Percentiles rank a stretch among this genome's conserved stretches.
These are phyloP conservation scores for Nepenthes gracilis DNA, from an alignment of 148 eudicot species.

Conservation along the genomic window DNA sequence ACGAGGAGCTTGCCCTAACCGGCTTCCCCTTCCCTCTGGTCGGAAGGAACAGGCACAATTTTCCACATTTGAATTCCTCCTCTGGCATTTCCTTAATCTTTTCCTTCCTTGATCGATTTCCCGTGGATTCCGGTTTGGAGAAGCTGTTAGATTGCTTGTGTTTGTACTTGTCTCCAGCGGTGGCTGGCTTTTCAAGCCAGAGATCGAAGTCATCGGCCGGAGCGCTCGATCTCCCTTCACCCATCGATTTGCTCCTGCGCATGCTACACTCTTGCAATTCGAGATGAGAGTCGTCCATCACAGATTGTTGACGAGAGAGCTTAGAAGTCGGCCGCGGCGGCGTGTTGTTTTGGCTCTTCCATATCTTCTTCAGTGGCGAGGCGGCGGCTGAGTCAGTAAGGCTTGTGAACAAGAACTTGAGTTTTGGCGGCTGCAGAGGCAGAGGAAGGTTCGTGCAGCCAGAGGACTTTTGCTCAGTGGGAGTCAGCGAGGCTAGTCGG, in stretches of 20 bases:
- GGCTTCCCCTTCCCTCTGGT: conserved; percentile 55
- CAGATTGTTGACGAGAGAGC: conserved; percentile 28
- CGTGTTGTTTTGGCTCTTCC: conserved; percentile 10
- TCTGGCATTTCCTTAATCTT: conserved; percentile 13
- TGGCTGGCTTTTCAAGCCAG: conserved; percentile 21
- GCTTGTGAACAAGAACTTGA: conserved; percentile 47
- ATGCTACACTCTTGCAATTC: conserved; percentile 32
- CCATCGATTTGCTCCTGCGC: conserved; percentile 49
- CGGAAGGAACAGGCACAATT: conserved; percentile 71
- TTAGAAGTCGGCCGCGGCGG: conserved; percentile 5
- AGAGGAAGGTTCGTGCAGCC: conserved; percentile 7
- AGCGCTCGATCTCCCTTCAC: conserved; percentile 40
- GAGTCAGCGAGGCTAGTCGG: conserved; percentile 17
- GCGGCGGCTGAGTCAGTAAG: conserved; percentile 52
- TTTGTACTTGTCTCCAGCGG: background rate
- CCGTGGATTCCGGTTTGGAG: conserved; percentile 10
- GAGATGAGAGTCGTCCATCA: conserved; percentile 38
- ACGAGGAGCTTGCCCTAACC: conserved; percentile 28
- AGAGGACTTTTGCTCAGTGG: conserved; percentile 3
- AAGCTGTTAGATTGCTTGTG: conserved; percentile 2
- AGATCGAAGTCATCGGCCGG: conserved; percentile 53
- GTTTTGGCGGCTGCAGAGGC: conserved; percentile 29
- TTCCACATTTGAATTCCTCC: conserved; percentile 67
- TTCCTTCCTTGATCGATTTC: conserved; percentile 4
- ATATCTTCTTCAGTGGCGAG: conserved; percentile 36